phyloP scores from a whole-genome alignment of 768 basidiomycete species.

The Phylloporus sp. region DNA sequence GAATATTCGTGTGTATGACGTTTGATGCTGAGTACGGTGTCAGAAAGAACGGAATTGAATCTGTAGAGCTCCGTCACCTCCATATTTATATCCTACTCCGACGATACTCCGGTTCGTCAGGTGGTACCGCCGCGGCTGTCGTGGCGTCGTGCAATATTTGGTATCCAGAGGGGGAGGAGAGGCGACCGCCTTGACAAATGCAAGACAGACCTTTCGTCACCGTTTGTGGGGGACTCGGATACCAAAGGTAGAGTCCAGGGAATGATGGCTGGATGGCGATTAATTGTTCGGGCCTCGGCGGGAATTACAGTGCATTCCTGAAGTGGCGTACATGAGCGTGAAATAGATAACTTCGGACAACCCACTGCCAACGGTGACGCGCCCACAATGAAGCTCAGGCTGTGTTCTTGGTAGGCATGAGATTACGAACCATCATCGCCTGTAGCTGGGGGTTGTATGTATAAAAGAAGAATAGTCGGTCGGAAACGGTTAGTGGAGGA shows the following conservation, averaged over 20 bases:
- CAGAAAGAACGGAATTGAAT: background rate
- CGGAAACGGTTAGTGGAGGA: background rate
- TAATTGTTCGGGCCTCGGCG: background rate
- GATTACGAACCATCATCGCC: background rate
- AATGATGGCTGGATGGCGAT: background rate
- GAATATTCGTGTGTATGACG: background rate
- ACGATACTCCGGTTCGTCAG: background rate
- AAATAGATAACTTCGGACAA: background rate
- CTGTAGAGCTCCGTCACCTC: background rate
- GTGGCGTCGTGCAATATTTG: background rate
- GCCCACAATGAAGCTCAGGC: conserved; percentile 4
- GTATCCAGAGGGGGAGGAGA: background rate
- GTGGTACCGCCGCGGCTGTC: conserved; percentile 5
- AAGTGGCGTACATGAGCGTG: background rate
- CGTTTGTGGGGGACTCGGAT: conserved; percentile 7
- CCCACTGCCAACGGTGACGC: background rate
- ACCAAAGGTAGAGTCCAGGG: background rate
- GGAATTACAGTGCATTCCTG: conserved; percentile 1
- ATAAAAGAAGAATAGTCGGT: background rate
- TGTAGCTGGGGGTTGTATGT: background rate
- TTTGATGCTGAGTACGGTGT: background rate
- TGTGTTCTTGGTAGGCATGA: background rate
- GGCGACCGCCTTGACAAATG: background rate
- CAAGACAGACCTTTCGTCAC: background rate
- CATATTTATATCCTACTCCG: conserved; percentile 16